These are phyloP conservation scores for Boeremia lycopersici DNA, from an alignment of 2,329 filamentous ascomycete genomes.

Conservation along the genomic window DNA sequence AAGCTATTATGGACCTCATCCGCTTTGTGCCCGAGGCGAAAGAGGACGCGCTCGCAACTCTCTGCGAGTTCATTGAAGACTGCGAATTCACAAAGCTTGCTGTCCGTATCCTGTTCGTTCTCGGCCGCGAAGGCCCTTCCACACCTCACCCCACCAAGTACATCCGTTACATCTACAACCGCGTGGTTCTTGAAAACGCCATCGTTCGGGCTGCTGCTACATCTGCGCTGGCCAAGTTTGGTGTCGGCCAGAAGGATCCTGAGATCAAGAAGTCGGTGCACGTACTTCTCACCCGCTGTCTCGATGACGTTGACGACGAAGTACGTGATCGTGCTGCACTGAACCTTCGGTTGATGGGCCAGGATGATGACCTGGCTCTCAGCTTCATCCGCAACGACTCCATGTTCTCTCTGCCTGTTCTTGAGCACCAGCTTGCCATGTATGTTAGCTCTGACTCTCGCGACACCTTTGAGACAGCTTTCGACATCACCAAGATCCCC, in stretches of 20 bases:
- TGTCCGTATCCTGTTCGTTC: conserved; percentile 90
- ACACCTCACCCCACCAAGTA: conserved; percentile 97
- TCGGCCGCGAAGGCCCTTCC: conserved; percentile 93
- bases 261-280: conserved; percentile 96
- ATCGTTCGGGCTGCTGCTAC: conserved; percentile 94
- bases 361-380: conserved; percentile 82
- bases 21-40: conserved; percentile 94
- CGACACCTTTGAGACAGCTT: conserved; percentile 80
- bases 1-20: conserved; percentile 99
- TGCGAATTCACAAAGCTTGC: conserved; percentile 99
- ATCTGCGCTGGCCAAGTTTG: conserved; percentile 94
- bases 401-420: conserved; percentile 92
- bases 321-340: conserved; percentile 93
- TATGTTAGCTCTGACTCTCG: conserved; percentile 95
- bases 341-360: conserved; percentile 88
- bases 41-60: conserved; percentile 83
- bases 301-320: conserved; percentile 97
- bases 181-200: conserved; percentile 95
- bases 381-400: conserved; percentile 96
- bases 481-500: conserved; percentile 89
- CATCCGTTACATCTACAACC: conserved; percentile 98
- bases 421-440: conserved; percentile 96
- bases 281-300: conserved; percentile 87
- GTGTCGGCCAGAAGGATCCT: conserved; percentile 89
- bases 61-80: conserved; percentile 99